These are phyloP conservation scores for Floccularia luteovirens DNA, from an alignment of 768 basidiomycete genomes.

Conservation along the genomic window DNA sequence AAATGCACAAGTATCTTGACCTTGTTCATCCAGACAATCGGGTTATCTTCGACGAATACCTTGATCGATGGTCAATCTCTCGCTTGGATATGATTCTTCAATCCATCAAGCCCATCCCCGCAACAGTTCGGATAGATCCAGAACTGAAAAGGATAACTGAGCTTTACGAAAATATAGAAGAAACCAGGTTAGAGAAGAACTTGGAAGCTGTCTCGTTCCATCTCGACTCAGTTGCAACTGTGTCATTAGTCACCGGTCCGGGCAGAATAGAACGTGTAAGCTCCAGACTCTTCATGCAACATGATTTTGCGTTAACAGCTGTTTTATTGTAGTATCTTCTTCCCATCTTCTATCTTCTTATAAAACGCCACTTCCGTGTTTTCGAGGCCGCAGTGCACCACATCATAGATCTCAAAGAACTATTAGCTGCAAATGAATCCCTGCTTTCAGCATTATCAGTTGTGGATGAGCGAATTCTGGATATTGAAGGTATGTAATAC, in stretches of 20 bases:
- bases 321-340: slow-evolving; percentile 9
- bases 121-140: slow-evolving; percentile 1
- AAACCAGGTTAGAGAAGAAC: slow-evolving; percentile 9
- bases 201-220: slow-evolving; percentile 9
- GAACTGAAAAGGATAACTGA: slow-evolving; percentile 5
- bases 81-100: slow-evolving; percentile 10
- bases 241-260: slow-evolving; percentile 11
- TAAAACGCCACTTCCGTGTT: slow-evolving; percentile 11
- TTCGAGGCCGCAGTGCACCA: slow-evolving; percentile 5
- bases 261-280: slow-evolving; percentile 15
- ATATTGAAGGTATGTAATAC: neutral
- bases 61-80: neutral
- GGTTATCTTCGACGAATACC: slow-evolving; percentile 6
- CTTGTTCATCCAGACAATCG: slow-evolving; percentile 9
- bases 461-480: neutral
- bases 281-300: neutral
- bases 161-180: slow-evolving; percentile 5
- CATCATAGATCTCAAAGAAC: slow-evolving; percentile 1
- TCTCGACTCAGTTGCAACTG: slow-evolving; percentile 9
- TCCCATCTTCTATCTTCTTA: slow-evolving; percentile 13
- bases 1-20: slow-evolving; percentile 7
- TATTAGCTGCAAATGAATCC: neutral
- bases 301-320: neutral
- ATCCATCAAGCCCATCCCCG: slow-evolving; percentile 8
- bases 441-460: neutral